Conservation (phyloP, 768 basidiomycete genomes). For the Podaxis pistillaris region DNA sequence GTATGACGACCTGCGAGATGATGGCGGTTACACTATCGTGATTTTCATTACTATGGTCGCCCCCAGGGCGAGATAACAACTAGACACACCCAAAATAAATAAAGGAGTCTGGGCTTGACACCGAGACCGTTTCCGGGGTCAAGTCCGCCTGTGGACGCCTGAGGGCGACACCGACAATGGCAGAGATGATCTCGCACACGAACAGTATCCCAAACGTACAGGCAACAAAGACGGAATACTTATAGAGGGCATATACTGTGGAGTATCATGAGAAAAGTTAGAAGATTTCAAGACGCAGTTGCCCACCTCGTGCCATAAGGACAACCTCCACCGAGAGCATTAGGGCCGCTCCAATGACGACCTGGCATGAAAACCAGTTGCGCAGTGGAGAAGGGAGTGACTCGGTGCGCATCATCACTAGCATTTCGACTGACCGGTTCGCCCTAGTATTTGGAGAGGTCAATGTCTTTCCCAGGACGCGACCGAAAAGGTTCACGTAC, state of each 20-base stretch:
- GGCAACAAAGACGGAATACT: conserved; percentile 26
- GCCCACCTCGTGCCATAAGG: conserved; percentile 28
- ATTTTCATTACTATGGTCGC: neutral
- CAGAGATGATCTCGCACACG: conserved; percentile 20
- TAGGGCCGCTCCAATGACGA: conserved; percentile 23
- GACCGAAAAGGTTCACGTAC: conserved; percentile 17
- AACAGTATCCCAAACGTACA: conserved; percentile 21
- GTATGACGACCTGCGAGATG: conserved; percentile 31
- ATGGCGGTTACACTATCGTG: conserved; percentile 22
- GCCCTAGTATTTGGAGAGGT: conserved; percentile 15
- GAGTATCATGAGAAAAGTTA: neutral
- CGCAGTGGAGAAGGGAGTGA: conserved; percentile 15
- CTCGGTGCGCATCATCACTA: conserved; percentile 13
- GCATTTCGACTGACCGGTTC: conserved; percentile 23
- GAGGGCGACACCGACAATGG: conserved; percentile 22
- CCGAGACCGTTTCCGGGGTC: conserved; percentile 20
- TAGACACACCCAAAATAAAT: conserved; percentile 27
- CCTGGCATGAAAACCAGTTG: conserved; percentile 27
- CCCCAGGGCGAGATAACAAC: neutral
- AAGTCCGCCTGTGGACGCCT: conserved; percentile 21
- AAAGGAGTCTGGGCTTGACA: conserved; percentile 22
- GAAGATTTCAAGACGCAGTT: neutral
- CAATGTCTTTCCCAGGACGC: neutral
- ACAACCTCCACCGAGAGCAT: conserved; percentile 29
- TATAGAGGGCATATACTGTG: conserved; percentile 34